Conservation (phyloP, 2,329 filamentous ascomycete species). For the Penicillium sp. region DNA sequence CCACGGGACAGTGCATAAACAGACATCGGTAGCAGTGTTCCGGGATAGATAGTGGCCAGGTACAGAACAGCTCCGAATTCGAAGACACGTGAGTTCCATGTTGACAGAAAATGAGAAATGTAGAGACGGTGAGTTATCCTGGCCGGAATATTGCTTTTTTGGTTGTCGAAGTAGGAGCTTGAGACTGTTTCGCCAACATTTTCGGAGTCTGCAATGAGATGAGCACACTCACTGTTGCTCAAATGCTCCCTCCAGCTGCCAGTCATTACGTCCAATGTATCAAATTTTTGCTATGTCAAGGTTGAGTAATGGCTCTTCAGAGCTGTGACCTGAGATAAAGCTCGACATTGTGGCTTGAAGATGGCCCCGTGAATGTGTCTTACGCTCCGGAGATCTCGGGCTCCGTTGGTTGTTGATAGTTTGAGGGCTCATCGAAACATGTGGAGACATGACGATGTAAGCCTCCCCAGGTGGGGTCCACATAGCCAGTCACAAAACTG, state of each 20-base stretch:
- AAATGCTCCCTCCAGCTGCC: neutral
- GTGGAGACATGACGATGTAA: neutral
- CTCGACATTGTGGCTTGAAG: neutral
- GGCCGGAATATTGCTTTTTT: neutral
- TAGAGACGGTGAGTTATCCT: constrained; percentile 38
- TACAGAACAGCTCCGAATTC: constrained; percentile 54
- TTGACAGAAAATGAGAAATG: constrained; percentile 52
- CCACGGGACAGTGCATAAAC: constrained; percentile 58
- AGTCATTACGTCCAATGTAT: neutral
- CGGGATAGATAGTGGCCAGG: constrained; percentile 47
- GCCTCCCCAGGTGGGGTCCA: neutral
- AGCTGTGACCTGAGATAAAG: neutral
- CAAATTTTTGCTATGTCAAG: neutral
- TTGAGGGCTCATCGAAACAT: neutral
- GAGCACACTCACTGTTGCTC: neutral
- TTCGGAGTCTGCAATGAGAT: neutral
- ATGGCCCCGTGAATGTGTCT: neutral
- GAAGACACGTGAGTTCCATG: constrained; percentile 55
- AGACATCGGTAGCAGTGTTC: constrained; percentile 57
- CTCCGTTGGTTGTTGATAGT: neutral
- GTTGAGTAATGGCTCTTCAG: neutral
- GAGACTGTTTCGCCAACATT: neutral
- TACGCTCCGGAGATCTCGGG: neutral
- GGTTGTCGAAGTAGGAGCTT: neutral
- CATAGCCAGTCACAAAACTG: neutral